A percentile compares a stretch with the other conserved stretches of the same genome.
These are phyloP conservation scores for Calycina herbarum DNA, from an alignment of 2,329 filamentous ascomycete genomes.

Conservation along the genomic window DNA sequence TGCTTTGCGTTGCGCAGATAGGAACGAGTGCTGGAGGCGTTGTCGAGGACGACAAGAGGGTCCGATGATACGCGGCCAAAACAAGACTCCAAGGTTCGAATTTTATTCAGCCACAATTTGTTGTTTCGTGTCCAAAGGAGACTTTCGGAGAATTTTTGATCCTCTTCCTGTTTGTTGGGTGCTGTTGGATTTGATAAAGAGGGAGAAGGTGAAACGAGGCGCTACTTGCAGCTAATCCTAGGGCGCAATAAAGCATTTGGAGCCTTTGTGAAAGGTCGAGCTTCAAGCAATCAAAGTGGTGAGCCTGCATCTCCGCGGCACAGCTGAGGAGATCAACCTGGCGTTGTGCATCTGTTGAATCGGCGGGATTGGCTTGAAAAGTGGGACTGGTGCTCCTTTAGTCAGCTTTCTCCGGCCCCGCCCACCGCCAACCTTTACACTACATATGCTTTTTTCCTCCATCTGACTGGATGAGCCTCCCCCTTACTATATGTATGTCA, in stretches of 20 bases:
- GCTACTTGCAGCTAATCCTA: background rate
- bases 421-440: background rate
- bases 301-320: background rate
- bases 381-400: background rate
- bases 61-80: background rate
- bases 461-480: background rate
- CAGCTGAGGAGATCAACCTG: background rate
- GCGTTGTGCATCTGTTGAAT: background rate
- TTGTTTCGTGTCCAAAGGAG: conserved; percentile 1
- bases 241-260: background rate
- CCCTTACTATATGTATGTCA: background rate
- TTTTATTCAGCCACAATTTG: conserved; percentile 2
- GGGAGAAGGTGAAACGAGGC: background rate
- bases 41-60: background rate
- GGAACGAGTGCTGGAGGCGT: background rate
- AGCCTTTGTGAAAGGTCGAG: background rate
- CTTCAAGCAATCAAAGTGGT: too few species aligned
- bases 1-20: background rate
- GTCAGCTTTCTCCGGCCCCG: background rate
- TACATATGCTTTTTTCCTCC: background rate
- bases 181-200: background rate
- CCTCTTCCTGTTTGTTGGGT: background rate
- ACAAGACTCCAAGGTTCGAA: background rate
- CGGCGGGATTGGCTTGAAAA: background rate
- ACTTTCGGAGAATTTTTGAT: background rate